Percentiles rank a stretch among this genome's conserved stretches.
Evolutionary conservation across 2,329 filamentous ascomycete species (phyloP).

Genomic region (Taxawa tesnikishii): DNA sequence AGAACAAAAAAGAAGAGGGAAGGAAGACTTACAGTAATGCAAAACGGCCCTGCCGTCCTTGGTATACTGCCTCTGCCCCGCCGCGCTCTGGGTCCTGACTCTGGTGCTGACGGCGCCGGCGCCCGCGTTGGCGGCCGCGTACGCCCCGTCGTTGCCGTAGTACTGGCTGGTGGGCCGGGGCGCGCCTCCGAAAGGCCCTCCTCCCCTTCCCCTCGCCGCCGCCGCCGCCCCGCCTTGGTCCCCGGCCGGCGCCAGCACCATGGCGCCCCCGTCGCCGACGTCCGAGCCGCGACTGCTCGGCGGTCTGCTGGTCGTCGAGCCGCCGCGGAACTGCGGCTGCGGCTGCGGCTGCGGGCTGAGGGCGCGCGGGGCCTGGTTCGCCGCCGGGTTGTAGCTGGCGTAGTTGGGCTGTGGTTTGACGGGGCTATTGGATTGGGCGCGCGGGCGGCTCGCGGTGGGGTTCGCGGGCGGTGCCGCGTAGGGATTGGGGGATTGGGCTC

Average conservation of each 20-base stretch:
- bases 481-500: too few species aligned
- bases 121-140: slow-evolving; percentile 11
- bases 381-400: slow-evolving; percentile 19
- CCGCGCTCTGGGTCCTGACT: slow-evolving; percentile 70
- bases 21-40: slow-evolving; percentile 69
- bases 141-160: slow-evolving; percentile 23
- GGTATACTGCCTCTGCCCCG: slow-evolving; percentile 75
- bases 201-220: too few species aligned
- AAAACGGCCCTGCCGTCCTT: slow-evolving; percentile 77
- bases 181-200: too few species aligned
- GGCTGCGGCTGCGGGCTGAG: slow-evolving; percentile 22
- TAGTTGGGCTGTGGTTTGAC: slow-evolving; percentile 26
- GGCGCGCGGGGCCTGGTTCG: slow-evolving; percentile 25
- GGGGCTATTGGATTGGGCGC: slow-evolving; percentile 27
- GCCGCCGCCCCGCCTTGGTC: too few species aligned
- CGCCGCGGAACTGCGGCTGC: slow-evolving; percentile 8
- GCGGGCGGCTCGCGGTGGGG: slow-evolving; percentile 12
- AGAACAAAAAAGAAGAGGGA: slow-evolving; percentile 1
- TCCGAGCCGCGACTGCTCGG: slow-evolving; percentile 30
- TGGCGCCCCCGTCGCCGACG: slow-evolving; percentile 27
- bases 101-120: slow-evolving; percentile 23
- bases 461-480: slow-evolving; percentile 20
- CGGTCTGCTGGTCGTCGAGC: slow-evolving; percentile 23
- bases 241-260: slow-evolving; percentile 29
- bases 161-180: slow-evolving; percentile 31